Evolutionary conservation across 2,329 filamentous ascomycete genomes (phyloP).

Genomic region (Zelopaecilomyces penicillatus): DNA sequence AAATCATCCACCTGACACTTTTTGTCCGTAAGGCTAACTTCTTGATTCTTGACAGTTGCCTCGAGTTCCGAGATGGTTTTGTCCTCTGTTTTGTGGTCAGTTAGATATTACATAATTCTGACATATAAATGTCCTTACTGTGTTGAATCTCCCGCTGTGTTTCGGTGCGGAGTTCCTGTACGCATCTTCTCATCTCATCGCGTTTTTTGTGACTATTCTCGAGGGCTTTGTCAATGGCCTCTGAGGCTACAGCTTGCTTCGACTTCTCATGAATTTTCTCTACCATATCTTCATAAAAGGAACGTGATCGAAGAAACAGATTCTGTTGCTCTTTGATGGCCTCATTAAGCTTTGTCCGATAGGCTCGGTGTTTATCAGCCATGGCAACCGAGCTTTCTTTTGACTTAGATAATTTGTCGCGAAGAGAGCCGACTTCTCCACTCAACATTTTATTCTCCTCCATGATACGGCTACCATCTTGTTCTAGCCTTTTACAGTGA

Average conservation of each 20-base stretch:
- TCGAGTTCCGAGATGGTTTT: slow-evolving; percentile 16
- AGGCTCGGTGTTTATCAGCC: slow-evolving; percentile 26
- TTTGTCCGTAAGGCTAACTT: slow-evolving; percentile 7
- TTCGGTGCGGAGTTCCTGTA: slow-evolving; percentile 19
- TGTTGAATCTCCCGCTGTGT: slow-evolving; percentile 13
- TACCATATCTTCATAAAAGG: slow-evolving; percentile 25
- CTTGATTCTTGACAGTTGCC: slow-evolving; percentile 13
- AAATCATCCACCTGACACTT: slow-evolving; percentile 6
- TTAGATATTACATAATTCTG: neutral
- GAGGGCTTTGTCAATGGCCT: slow-evolving; percentile 19
- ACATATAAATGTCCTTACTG: slow-evolving; percentile 13
- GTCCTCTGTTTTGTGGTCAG: slow-evolving; percentile 15
- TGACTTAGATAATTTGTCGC: slow-evolving; percentile 16
- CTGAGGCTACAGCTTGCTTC: slow-evolving; percentile 13
- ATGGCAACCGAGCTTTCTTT: slow-evolving; percentile 13
- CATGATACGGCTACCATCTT: slow-evolving; percentile 16
- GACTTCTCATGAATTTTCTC: slow-evolving; percentile 23
- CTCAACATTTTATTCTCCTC: slow-evolving; percentile 18
- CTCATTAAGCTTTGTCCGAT: slow-evolving; percentile 34
- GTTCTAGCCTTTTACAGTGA: slow-evolving; percentile 18
- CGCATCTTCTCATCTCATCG: slow-evolving; percentile 22
- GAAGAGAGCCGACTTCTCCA: slow-evolving; percentile 19
- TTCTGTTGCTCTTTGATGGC: slow-evolving; percentile 38
- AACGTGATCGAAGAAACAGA: slow-evolving; percentile 27
- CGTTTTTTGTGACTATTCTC: slow-evolving; percentile 22